Conservation (phyloP, 371 early-diverging fungal species). For the Mortierella sp. region DNA sequence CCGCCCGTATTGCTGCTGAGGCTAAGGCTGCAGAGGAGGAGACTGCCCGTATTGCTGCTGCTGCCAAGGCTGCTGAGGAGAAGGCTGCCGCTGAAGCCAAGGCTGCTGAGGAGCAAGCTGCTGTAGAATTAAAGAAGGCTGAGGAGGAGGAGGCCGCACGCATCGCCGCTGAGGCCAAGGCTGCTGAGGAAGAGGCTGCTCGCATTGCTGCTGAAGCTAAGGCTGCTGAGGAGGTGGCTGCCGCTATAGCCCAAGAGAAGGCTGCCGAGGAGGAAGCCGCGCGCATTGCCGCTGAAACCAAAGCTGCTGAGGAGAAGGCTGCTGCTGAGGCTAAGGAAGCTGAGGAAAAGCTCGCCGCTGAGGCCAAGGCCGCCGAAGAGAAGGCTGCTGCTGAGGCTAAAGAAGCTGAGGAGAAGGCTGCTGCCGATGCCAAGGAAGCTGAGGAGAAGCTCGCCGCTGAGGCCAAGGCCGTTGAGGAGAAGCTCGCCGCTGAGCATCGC, state of each 20-base stretch:
- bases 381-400: conserved; percentile 21
- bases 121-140: conserved; percentile 56
- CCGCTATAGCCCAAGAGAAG: conserved; percentile 8
- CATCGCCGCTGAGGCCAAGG: conserved; percentile 17
- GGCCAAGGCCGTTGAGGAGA: conserved; percentile 16
- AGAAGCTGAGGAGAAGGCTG: conserved; percentile 10
- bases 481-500: conserved; percentile 21
- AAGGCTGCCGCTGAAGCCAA: conserved; percentile 45
- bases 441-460: conserved; percentile 22
- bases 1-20: conserved; percentile 15
- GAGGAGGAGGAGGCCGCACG: conserved; percentile 53
- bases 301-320: conserved; percentile 25
- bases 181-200: conserved; percentile 7
- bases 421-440: no score
- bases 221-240: conserved; percentile 14
- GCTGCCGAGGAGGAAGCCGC: conserved; percentile 21
- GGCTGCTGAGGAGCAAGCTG: conserved; percentile 45
- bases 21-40: conserved; percentile 43
- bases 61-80: conserved; percentile 48
- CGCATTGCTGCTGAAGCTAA: conserved; percentile 18
- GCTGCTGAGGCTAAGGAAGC: conserved; percentile 13
- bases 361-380: conserved; percentile 14
- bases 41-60: no score
- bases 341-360: conserved; percentile 9
- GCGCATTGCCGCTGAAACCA: conserved; percentile 4